Evolutionary conservation across 2,329 filamentous ascomycete species (phyloP).

Genomic region (Neonectria faginata): DNA sequence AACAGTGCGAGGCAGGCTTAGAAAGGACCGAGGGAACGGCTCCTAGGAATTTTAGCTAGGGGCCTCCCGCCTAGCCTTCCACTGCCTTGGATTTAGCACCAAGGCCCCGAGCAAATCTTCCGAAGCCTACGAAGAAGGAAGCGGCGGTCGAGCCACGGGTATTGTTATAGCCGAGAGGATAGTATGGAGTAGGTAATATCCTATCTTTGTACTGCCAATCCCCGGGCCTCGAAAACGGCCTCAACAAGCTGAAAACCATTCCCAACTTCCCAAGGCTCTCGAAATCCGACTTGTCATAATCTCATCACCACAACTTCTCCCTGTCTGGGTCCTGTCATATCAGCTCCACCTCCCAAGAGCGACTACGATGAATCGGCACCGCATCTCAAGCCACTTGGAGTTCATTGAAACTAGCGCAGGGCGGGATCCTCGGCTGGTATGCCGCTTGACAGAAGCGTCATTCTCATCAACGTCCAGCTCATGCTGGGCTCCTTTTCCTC

Average conservation of each 20-base stretch:
- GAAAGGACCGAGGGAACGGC: slow-evolving; percentile 2
- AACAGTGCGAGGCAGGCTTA: slow-evolving; percentile 5
- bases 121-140: background rate
- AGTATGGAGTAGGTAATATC: background rate
- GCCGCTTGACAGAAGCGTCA: slow-evolving; percentile 7
- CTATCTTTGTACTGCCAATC: slow-evolving; percentile 1
- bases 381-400: slow-evolving; percentile 20
- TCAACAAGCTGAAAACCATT: slow-evolving; percentile 13
- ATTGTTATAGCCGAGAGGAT: background rate
- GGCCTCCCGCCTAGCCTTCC: slow-evolving; percentile 1
- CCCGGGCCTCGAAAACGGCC: background rate
- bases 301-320: slow-evolving; percentile 15
- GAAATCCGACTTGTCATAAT: slow-evolving; percentile 16
- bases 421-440: slow-evolving; percentile 10
- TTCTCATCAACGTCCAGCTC: background rate
- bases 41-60: slow-evolving; percentile 1
- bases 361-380: slow-evolving; percentile 6
- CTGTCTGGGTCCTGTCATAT: slow-evolving; percentile 6
- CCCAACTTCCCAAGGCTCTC: slow-evolving; percentile 10
- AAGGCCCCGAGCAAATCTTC: slow-evolving; percentile 7
- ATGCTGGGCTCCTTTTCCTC: background rate
- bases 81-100: slow-evolving; percentile 7
- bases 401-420: slow-evolving; percentile 20
- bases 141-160: background rate
- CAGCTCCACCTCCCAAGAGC: slow-evolving; percentile 10